phyloP scores from a whole-genome alignment of 176 grass and related monocot genomes.

The Alopecurus myosuroides region DNA sequence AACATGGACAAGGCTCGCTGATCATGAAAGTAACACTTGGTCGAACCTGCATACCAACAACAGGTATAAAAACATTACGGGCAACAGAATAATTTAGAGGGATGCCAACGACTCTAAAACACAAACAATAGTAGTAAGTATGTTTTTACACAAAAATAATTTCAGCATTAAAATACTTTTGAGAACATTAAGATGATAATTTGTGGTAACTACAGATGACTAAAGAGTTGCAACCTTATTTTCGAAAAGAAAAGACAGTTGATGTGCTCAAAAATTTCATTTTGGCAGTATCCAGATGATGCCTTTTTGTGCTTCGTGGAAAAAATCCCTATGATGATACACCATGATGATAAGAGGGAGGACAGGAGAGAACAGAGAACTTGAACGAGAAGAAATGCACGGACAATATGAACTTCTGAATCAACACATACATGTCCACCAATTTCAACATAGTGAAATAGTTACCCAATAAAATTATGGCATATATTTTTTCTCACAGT shows the following conservation, averaged over 20 bases:
- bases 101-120: neutral
- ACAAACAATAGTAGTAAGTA: neutral
- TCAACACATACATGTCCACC: neutral
- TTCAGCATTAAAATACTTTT: neutral
- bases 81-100: slow-evolving; percentile 13
- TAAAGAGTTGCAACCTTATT: neutral
- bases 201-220: neutral
- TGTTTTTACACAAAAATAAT: neutral
- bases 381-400: neutral
- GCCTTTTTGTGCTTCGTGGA: neutral
- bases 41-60: slow-evolving; percentile 62
- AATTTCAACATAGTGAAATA: neutral
- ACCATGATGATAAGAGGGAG: neutral
- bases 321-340: neutral
- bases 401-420: slow-evolving; percentile 1
- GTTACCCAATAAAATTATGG: neutral
- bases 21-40: slow-evolving; percentile 98
- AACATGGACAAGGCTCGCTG: slow-evolving; percentile 81
- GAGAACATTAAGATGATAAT: neutral
- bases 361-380: neutral
- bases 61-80: slow-evolving; percentile 8
- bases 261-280: neutral
- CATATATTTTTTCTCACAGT: neutral
- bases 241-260: neutral
- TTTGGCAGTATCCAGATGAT: neutral